A percentile compares a stretch with the other conserved stretches of the same genome.
Conservation (phyloP, 1,139 yeast genomes). For the Hanseniaspora uvarum region DNA sequence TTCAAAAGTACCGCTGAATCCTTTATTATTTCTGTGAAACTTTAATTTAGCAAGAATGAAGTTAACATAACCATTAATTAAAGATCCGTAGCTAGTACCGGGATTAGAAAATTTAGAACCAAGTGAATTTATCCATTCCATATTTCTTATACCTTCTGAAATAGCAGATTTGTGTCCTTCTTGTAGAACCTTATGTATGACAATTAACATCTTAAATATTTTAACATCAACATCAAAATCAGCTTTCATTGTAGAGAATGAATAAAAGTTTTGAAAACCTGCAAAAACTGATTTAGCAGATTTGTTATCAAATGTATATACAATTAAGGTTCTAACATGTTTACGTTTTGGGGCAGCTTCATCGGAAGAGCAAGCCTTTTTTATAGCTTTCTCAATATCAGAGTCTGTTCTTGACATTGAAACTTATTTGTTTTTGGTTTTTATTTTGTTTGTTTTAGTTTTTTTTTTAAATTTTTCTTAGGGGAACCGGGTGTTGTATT, state of each 20-base stretch:
- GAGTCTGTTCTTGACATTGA: slow-evolving; percentile 34
- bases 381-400: slow-evolving; percentile 57
- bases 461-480: too few relatives aligned
- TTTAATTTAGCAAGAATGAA: slow-evolving; percentile 63
- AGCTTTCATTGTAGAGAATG: background rate
- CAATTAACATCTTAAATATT: slow-evolving; percentile 76
- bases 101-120: slow-evolving; percentile 24
- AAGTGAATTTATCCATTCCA: slow-evolving; percentile 49
- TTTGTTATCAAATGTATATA: slow-evolving; percentile 92
- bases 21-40: slow-evolving; percentile 77
- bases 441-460: too few relatives aligned
- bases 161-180: slow-evolving; percentile 88
- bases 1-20: slow-evolving; percentile 90
- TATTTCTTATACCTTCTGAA: slow-evolving; percentile 69
- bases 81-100: slow-evolving; percentile 51
- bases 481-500: too few relatives aligned
- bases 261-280: background rate
- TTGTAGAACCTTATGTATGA: slow-evolving; percentile 85
- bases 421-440: too few relatives aligned
- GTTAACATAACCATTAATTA: slow-evolving; percentile 67
- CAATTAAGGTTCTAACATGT: slow-evolving; percentile 89
- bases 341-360: slow-evolving; percentile 92
- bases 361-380: slow-evolving; percentile 77
- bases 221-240: slow-evolving; percentile 58
- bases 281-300: slow-evolving; percentile 67